phyloP scores from a whole-genome alignment of 768 basidiomycete species.

The Termitomyces bulborhizus region DNA sequence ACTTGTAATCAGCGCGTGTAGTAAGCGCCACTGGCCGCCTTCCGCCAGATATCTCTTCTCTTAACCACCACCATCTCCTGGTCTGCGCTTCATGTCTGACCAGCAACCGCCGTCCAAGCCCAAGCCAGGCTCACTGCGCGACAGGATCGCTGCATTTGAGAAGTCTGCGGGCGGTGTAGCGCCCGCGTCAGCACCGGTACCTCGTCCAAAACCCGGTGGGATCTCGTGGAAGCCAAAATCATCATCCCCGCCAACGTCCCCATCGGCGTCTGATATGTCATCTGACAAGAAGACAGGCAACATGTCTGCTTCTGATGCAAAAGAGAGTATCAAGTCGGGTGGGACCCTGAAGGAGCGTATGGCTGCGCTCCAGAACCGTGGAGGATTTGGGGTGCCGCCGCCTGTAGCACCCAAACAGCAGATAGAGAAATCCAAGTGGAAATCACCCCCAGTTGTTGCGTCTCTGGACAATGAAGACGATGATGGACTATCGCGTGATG shows the following conservation, averaged over 20 bases:
- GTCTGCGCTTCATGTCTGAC: slow-evolving; percentile 46
- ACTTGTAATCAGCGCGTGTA: neutral
- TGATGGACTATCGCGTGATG: slow-evolving; percentile 18
- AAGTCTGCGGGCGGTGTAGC: slow-evolving; percentile 38
- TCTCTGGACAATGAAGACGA: slow-evolving; percentile 39
- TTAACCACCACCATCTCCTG: slow-evolving; percentile 13
- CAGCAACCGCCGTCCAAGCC: slow-evolving; percentile 49
- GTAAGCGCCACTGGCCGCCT: neutral
- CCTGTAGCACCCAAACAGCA: slow-evolving; percentile 49
- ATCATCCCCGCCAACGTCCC: slow-evolving; percentile 43
- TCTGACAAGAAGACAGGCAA: slow-evolving; percentile 29
- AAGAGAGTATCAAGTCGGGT: slow-evolving; percentile 75
- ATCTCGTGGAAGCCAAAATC: slow-evolving; percentile 69
- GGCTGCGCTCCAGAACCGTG: slow-evolving; percentile 85
- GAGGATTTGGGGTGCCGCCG: slow-evolving; percentile 67
- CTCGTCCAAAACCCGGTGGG: slow-evolving; percentile 62
- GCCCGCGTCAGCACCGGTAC: slow-evolving; percentile 33
- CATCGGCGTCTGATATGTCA: slow-evolving; percentile 19
- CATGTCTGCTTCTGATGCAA: slow-evolving; percentile 85
- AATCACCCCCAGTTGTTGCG: slow-evolving; percentile 58
- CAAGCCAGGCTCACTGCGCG: slow-evolving; percentile 74
- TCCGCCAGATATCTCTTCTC: slow-evolving; percentile 1
- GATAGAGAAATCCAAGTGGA: slow-evolving; percentile 79
- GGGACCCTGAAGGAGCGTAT: slow-evolving; percentile 89
- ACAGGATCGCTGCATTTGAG: slow-evolving; percentile 88